Percentiles rank a stretch among this genome's conserved stretches.
Evolutionary conservation across 805 yeast genomes (phyloP).

Genomic region (Starmerella sp.): DNA sequence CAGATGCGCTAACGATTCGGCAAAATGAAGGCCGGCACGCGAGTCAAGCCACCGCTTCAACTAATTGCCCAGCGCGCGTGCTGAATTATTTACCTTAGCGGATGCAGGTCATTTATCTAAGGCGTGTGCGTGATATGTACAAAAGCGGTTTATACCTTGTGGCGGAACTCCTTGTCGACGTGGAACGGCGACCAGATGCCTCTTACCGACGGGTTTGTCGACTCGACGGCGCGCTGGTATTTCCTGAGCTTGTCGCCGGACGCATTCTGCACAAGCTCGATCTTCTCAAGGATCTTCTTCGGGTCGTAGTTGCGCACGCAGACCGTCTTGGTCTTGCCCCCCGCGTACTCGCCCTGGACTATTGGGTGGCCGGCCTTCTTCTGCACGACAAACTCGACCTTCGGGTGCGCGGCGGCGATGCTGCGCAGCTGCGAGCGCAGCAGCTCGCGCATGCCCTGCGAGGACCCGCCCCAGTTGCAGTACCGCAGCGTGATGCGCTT

Average conservation of each 20-base stretch:
- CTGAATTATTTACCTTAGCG: no score
- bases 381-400: slow-evolving; percentile 58
- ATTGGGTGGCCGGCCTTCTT: slow-evolving; percentile 78
- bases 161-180: slow-evolving; percentile 42
- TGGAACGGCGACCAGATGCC: slow-evolving; percentile 98
- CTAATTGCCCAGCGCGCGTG: no score
- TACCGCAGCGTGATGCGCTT: slow-evolving; percentile 62
- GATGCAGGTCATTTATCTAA: no score
- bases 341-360: slow-evolving; percentile 46
- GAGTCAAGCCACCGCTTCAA: no score
- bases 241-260: slow-evolving; percentile 53
- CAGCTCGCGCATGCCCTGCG: slow-evolving; percentile 65
- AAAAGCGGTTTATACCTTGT: slow-evolving; percentile 31
- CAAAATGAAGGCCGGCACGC: no score
- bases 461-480: slow-evolving; percentile 95
- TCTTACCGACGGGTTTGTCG: slow-evolving; percentile 73
- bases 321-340: slow-evolving; percentile 43
- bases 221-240: slow-evolving; percentile 67
- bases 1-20: no score
- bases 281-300: slow-evolving; percentile 50
- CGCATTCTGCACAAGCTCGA: slow-evolving; percentile 52
- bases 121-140: neutral
- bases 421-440: slow-evolving; percentile 41
- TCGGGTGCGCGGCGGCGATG: slow-evolving; percentile 51
- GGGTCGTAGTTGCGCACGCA: slow-evolving; percentile 66